Base-by-base conservation (phyloP, 768 basidiomycete species). In the Collybia mongolica region DNA sequence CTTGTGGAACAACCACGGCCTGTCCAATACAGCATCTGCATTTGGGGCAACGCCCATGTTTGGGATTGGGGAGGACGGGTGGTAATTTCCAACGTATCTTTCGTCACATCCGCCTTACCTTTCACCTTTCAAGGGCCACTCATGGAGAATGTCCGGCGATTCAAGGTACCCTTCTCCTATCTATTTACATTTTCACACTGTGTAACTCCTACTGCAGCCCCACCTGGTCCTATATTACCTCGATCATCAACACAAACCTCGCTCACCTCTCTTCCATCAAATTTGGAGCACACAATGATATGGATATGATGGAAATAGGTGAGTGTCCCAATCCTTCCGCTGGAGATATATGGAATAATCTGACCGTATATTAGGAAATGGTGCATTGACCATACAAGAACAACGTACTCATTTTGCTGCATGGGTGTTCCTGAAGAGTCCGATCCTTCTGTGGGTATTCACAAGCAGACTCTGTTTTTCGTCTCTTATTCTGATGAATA, bases 41-140 rank as follows among this genome's bases (percentile, higher is more conserved):
- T 76, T 41, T 83, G 81, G 81, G 80, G 80, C n/a, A 50, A 58
- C 12, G 76, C 74, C 2, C 63, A 80, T 47, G 80, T 81, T 9
- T 82, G 80, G 80, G 65, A 70, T 8, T 83, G 80, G 81, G 81
- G 81, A n/a, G 72, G 76, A 12, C 70, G 72, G 46, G 80, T 80
- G 55, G 76, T 77, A 49, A 32, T 32, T 35, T 46, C 14, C 26
- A 60, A 26, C 65, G 63, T 8, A 15, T 6, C 44, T 4, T 22
- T 19, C 22, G 19, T 18, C 5, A 3, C 37, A 0, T 18, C 3
- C 28, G 24, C 39, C 17, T 7, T 14, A 9, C 24, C n/a, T 38
- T 17, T 15, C 2, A 15, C n/a, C 23, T 8, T 24, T 7, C 6
- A 37, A 79, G 76, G 78, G 79, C 12, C 79, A 80, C 56, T 77